phyloP scores from a whole-genome alignment of 225 moss, liverwort and hornwort species.

The Pleurozium schreberi region DNA sequence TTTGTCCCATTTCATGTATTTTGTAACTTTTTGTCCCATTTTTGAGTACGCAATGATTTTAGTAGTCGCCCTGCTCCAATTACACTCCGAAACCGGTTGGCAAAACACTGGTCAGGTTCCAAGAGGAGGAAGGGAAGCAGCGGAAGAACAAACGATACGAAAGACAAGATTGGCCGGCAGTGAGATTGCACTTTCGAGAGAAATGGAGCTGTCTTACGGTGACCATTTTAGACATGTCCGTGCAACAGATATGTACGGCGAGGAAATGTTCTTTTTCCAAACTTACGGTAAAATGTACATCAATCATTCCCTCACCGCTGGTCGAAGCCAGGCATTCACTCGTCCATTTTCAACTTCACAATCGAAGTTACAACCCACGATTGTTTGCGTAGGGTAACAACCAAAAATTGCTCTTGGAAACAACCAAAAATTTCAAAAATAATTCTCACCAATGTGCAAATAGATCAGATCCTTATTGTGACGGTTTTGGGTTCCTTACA shows the following conservation, averaged over 20 bases:
- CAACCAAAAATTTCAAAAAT: background rate
- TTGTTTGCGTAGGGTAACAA: background rate
- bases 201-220: background rate
- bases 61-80: background rate
- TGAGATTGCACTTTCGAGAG: background rate
- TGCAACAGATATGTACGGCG: background rate
- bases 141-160: background rate
- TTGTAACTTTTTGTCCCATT: background rate
- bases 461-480: background rate
- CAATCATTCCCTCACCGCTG: background rate
- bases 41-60: background rate
- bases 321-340: background rate
- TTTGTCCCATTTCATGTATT: background rate
- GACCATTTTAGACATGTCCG: background rate
- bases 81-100: background rate
- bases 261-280: background rate
- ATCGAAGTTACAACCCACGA: background rate
- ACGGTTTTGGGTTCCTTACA: too few relatives aligned
- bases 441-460: background rate
- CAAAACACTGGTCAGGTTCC: background rate
- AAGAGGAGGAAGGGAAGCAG: background rate
- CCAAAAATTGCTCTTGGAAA: too few relatives aligned
- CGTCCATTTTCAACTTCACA: background rate
- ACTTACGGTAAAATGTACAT: background rate
- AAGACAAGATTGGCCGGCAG: background rate